These are phyloP conservation scores for Aspergillus taichungensis DNA, from an alignment of 495 filamentous ascomycete genomes.

Conservation along the genomic window DNA sequence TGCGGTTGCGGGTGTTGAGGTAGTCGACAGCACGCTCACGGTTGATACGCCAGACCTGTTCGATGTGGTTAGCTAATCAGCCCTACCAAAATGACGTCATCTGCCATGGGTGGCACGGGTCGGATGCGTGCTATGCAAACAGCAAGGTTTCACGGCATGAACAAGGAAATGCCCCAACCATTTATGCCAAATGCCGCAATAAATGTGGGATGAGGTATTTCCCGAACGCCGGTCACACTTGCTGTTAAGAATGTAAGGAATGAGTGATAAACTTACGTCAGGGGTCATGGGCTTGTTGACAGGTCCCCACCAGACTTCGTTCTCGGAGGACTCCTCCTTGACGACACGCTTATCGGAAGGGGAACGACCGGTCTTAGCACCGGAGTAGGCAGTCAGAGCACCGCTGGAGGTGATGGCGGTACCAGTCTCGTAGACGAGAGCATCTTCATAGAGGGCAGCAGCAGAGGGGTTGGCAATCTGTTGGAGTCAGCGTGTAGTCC, in stretches of 20 bases:
- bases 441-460: constrained; percentile 96
- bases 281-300: constrained; percentile 99
- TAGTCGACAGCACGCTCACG: constrained; percentile 97
- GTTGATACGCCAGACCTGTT: constrained; percentile 98
- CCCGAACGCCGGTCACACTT: not conserved
- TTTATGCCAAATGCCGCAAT: not conserved
- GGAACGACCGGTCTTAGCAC: constrained; percentile 94
- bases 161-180: constrained; percentile 16
- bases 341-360: constrained; percentile 96
- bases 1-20: constrained; percentile 95
- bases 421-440: constrained; percentile 95
- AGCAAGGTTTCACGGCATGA: constrained; percentile 5
- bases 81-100: constrained; percentile 29
- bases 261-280: constrained; percentile 62
- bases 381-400: constrained; percentile 93
- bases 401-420: constrained; percentile 93
- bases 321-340: constrained; percentile 79
- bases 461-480: constrained; percentile 88
- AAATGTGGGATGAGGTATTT: constrained; percentile 9
- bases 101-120: constrained; percentile 14
- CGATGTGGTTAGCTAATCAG: constrained; percentile 13
- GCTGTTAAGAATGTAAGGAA: too few species aligned
- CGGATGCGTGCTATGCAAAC: constrained; percentile 1
- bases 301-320: constrained; percentile 94
- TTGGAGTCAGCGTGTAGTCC: constrained; percentile 5